Conservation (phyloP, 2,329 filamentous ascomycete species). For the Colletotrichum phormii region DNA sequence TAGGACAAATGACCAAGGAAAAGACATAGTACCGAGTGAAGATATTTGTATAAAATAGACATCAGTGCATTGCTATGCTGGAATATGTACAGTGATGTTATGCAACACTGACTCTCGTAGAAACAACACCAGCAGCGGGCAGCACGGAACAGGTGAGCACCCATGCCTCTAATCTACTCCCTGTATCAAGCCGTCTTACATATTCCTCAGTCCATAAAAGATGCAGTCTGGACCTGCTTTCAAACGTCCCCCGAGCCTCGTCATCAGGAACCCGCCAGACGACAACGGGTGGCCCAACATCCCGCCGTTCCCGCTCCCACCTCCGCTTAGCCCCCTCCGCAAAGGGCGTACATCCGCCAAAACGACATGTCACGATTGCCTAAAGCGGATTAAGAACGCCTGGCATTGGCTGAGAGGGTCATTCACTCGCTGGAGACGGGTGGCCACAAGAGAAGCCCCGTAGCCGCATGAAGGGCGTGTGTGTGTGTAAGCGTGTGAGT, state of each 20-base stretch:
- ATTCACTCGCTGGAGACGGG: neutral
- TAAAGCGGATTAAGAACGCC: neutral
- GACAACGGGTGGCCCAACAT: slow-evolving; percentile 22
- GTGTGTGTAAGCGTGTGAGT: neutral
- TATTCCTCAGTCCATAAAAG: slow-evolving; percentile 21
- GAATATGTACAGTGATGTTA: neutral
- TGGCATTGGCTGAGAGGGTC: slow-evolving; percentile 17
- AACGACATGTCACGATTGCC: slow-evolving; percentile 19
- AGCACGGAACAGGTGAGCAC: neutral
- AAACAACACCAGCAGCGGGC: neutral
- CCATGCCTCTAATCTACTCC: neutral
- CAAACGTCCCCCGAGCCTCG: neutral
- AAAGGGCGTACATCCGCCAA: neutral
- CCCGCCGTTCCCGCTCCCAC: slow-evolving; percentile 20
- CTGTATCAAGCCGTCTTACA: neutral
- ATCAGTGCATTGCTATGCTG: neutral
- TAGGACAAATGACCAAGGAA: neutral
- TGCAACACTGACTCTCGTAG: neutral
- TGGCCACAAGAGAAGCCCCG: neutral
- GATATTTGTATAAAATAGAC: neutral
- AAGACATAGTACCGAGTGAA: neutral
- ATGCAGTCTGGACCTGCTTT: neutral
- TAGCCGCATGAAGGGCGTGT: neutral
- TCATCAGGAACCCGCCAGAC: neutral
- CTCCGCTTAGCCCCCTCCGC: slow-evolving; percentile 22